phyloP scores from a whole-genome alignment of 805 yeast species.

The Wickerhamomyces queroliae region DNA sequence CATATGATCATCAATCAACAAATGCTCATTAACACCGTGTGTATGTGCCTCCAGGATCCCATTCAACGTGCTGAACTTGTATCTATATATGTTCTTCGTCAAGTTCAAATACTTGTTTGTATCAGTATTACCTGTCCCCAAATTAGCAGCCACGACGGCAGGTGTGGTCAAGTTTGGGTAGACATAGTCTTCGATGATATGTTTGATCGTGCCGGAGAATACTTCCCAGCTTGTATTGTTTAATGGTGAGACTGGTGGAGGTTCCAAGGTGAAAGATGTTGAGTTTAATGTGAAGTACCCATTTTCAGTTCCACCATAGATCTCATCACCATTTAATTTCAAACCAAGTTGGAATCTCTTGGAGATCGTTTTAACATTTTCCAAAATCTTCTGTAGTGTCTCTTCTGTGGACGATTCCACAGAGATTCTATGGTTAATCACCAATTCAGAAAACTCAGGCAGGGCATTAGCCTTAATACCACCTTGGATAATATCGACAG shows the following conservation, averaged over 20 bases:
- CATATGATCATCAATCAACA: conserved; percentile 45
- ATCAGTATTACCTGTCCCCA: conserved; percentile 70
- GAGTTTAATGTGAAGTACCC: conserved; percentile 35
- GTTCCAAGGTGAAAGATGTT: conserved; percentile 27
- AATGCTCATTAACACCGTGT: conserved; percentile 58
- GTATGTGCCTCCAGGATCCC: conserved; percentile 29
- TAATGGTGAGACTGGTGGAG: conserved; percentile 47
- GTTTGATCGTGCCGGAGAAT: conserved; percentile 53
- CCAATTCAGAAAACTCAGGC: conserved; percentile 45
- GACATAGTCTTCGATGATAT: conserved; percentile 49
- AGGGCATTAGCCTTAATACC: conserved; percentile 70
- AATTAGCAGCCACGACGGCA: conserved; percentile 47
- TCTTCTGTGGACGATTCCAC: conserved; percentile 40
- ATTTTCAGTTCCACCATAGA: conserved; percentile 13
- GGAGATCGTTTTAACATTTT: neutral
- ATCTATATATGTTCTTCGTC: conserved; percentile 56
- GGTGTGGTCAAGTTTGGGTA: conserved; percentile 27
- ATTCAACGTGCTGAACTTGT: conserved; percentile 40
- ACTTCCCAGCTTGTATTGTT: conserved; percentile 41
- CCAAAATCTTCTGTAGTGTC: conserved; percentile 14
- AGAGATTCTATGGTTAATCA: conserved; percentile 55
- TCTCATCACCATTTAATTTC: conserved; percentile 36
- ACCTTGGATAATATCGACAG: conserved; percentile 36
- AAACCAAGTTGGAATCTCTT: conserved; percentile 3
- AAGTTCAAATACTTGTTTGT: conserved; percentile 61